Percentiles rank a stretch among this genome's conserved stretches.
Evolutionary conservation across 345 rosid species (phyloP).

Genomic region (Brassica nigra): DNA sequence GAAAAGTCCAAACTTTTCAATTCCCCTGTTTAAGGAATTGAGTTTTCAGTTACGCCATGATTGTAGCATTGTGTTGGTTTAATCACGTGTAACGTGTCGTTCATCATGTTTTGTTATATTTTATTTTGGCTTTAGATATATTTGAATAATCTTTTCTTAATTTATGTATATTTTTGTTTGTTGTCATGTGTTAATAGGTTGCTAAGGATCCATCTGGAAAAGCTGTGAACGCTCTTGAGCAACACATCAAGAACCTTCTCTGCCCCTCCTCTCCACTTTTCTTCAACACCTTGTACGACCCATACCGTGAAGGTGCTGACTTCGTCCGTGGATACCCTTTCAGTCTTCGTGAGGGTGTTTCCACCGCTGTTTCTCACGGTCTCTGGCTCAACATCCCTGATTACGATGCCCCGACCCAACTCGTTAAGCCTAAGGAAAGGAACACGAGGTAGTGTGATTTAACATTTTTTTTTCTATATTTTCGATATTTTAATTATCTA

Average conservation of each 20-base stretch:
- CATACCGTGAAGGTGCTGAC: slow-evolving; percentile 82
- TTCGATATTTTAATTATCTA: not conserved
- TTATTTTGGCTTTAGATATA: not conserved
- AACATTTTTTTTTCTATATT: not conserved
- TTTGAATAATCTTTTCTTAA: not conserved
- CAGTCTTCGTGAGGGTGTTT: slow-evolving; percentile 89
- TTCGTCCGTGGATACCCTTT: slow-evolving; percentile 95
- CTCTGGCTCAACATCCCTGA: slow-evolving; percentile 97
- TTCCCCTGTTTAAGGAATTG: not conserved
- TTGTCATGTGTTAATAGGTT: not conserved
- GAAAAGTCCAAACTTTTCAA: slow-evolving; percentile 6
- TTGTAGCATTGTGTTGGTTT: slow-evolving; percentile 30
- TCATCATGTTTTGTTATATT: not conserved
- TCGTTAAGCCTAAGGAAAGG: slow-evolving; percentile 90
- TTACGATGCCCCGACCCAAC: slow-evolving; percentile 94
- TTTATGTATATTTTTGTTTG: not conserved
- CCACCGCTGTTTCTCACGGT: slow-evolving; percentile 58
- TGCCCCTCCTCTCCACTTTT: slow-evolving; percentile 78
- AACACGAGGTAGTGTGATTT: slow-evolving; percentile 58
- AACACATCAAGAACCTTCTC: slow-evolving; percentile 83
- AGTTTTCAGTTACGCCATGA: slow-evolving; percentile 33
- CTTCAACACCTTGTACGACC: slow-evolving; percentile 91
- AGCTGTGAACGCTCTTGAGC: slow-evolving; percentile 85
- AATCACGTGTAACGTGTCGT: slow-evolving; percentile 37
- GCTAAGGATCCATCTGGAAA: slow-evolving; percentile 43